These are phyloP conservation scores for Harringtonia lauricola DNA, from an alignment of 2,329 filamentous ascomycete species.

Conservation along the genomic window DNA sequence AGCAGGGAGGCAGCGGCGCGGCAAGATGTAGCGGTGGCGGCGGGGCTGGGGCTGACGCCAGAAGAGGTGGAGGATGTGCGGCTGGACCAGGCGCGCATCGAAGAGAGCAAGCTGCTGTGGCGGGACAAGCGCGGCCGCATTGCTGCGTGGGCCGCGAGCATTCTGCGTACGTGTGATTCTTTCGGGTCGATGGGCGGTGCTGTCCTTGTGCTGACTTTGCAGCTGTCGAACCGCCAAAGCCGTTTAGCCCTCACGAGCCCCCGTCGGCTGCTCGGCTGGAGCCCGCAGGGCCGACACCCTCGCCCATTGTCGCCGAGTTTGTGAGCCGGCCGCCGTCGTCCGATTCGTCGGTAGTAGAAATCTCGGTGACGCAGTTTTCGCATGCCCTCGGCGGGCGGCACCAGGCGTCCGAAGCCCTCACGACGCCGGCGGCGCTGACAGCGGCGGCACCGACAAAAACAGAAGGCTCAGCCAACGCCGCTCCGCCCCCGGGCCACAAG, in stretches of 20 bases:
- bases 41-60: neutral
- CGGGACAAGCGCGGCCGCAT: conserved; percentile 3
- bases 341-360: conserved; percentile 9
- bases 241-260: neutral
- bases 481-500: too few relatives aligned
- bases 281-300: too few relatives aligned
- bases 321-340: neutral
- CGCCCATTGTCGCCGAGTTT: too few relatives aligned
- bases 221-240: neutral
- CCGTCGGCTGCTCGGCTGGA: too few relatives aligned
- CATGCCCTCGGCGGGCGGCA: neutral
- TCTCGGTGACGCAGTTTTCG: conserved; percentile 7
- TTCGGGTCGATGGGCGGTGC: too few relatives aligned
- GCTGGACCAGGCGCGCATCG: conserved; percentile 1
- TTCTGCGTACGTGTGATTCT: conserved; percentile 2
- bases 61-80: conserved; percentile 1
- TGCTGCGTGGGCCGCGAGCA: neutral
- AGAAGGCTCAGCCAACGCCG: neutral
- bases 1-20: too few relatives aligned
- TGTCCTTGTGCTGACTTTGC: neutral
- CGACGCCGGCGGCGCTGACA: neutral
- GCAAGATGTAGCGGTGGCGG: neutral
- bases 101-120: conserved; percentile 8
- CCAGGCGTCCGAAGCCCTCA: neutral
- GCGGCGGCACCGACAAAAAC: neutral